These are phyloP conservation scores for Nitzschia sp. DNA, from an alignment of 108 stramenopile species.

Conservation along the genomic window DNA sequence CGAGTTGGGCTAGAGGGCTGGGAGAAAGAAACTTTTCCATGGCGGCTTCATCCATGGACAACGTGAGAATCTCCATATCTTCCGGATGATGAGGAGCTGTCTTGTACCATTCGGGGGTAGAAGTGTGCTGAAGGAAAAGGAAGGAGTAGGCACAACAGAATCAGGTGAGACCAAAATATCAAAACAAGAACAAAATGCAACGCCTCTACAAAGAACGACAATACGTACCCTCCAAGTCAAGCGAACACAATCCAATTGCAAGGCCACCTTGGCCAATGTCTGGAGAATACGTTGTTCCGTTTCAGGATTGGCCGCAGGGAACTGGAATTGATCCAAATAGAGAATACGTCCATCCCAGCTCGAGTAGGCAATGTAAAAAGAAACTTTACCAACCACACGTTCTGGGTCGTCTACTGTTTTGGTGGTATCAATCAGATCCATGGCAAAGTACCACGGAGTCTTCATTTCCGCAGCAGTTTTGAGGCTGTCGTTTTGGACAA, in stretches of 20 bases:
- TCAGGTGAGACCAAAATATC: no score
- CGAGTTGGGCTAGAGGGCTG: not conserved
- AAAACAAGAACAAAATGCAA: conserved; percentile 3
- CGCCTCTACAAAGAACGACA: not conserved
- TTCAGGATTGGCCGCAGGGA: not conserved
- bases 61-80: conserved; percentile 16
- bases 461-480: not conserved
- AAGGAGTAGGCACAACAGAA: conserved; percentile 1
- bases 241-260: conserved; percentile 22
- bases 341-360: conserved; percentile 44
- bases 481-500: no score
- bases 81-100: not conserved
- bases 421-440: not conserved
- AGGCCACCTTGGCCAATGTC: conserved; percentile 15
- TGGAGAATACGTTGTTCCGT: conserved; percentile 5
- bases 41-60: conserved; percentile 18
- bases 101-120: conserved; percentile 16
- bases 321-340: conserved; percentile 25
- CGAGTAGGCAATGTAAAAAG: conserved; percentile 43
- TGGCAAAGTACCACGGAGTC: conserved; percentile 19
- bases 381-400: conserved; percentile 5
- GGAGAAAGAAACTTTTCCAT: conserved; percentile 12
- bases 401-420: not conserved
- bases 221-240: conserved; percentile 27
- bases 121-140: conserved; percentile 7